Base-by-base conservation (phyloP, 208 protist genomes). In the Herpetomonas samuelpessoai region DNA sequence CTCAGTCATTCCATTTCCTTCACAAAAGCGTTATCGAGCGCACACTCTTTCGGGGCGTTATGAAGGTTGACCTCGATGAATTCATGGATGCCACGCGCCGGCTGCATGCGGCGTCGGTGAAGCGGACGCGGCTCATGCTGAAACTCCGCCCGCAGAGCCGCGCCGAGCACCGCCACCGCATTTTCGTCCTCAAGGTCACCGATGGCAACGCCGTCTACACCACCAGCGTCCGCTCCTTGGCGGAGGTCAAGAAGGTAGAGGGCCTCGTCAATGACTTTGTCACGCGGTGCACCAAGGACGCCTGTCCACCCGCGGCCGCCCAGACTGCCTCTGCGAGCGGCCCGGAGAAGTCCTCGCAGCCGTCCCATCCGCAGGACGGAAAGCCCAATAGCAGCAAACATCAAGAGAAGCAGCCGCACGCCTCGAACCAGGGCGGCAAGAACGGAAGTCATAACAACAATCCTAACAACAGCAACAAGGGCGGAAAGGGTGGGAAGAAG, bases 151-250 rank as follows among this genome's bases (percentile, higher is more conserved):
- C 87, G 1, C 54, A 66, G 47, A 28, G 81, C 25, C 22, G 35
- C 31, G 35, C 35, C 35, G 35, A 53, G 60, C n/a, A 28, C 70
- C 21, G 64, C 76, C 48, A 57, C 35, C 12, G 38, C 30, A 66
- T 61, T 0, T 81, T 93, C 59, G 57, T 90, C 14, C 44, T 93
- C 6, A 90, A 90, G 50, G 67, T 70, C 3, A 93, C 87, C 0
- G 81, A 93, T 49, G 83, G 82, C 45, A 56, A 69, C 7, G 74
- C 78, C 19, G 91, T 83, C 1, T 38, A 87, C 25, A 89, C 76
- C n/a, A 86, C 83, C 16, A 73, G 68, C 7, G 70, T 91, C 21
- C 55, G 47, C 24, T 69, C 89, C 56, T 71, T 87, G 22, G 76
- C 76, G 0, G 76, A 93, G 58, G 55, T 93, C 0, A 81, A 71